Percentiles rank a stretch among this genome's conserved stretches.
These are phyloP conservation scores for Penicillium rolfsii DNA, from an alignment of 2,329 filamentous ascomycete genomes.

Conservation along the genomic window DNA sequence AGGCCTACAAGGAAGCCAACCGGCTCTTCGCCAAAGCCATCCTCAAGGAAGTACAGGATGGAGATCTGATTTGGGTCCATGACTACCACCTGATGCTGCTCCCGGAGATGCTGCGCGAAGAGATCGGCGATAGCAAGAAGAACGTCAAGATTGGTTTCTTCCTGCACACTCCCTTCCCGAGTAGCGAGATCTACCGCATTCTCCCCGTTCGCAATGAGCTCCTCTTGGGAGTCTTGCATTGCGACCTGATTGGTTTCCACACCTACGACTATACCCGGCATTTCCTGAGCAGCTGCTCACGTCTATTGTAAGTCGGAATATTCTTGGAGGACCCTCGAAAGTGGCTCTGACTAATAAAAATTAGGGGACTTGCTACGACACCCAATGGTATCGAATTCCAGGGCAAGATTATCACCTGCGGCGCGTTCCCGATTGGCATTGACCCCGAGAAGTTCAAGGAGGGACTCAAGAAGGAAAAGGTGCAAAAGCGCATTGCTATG, in stretches of 20 bases:
- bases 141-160: slow-evolving; percentile 99
- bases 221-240: slow-evolving; percentile 83
- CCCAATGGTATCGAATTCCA: slow-evolving; percentile 93
- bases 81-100: slow-evolving; percentile 98
- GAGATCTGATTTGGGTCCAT: slow-evolving; percentile 96
- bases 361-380: slow-evolving; percentile 65
- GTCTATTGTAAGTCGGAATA: slow-evolving; percentile 69
- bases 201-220: slow-evolving; percentile 89
- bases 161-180: slow-evolving; percentile 94
- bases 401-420: slow-evolving; percentile 84
- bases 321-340: background rate
- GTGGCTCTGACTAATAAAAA: slow-evolving; percentile 11
- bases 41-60: slow-evolving; percentile 83
- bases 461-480: slow-evolving; percentile 79
- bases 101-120: slow-evolving; percentile 90
- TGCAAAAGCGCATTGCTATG: slow-evolving; percentile 82
- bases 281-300: slow-evolving; percentile 94
- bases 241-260: slow-evolving; percentile 95
- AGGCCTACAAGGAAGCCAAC: slow-evolving; percentile 91
- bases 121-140: slow-evolving; percentile 77
- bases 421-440: slow-evolving; percentile 96
- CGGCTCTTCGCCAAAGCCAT: slow-evolving; percentile 87
- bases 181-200: slow-evolving; percentile 95
- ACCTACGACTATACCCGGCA: slow-evolving; percentile 99
- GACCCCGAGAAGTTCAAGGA: slow-evolving; percentile 96